These are phyloP conservation scores for Pisolithus albus DNA, from an alignment of 768 basidiomycete species.

Conservation along the genomic window DNA sequence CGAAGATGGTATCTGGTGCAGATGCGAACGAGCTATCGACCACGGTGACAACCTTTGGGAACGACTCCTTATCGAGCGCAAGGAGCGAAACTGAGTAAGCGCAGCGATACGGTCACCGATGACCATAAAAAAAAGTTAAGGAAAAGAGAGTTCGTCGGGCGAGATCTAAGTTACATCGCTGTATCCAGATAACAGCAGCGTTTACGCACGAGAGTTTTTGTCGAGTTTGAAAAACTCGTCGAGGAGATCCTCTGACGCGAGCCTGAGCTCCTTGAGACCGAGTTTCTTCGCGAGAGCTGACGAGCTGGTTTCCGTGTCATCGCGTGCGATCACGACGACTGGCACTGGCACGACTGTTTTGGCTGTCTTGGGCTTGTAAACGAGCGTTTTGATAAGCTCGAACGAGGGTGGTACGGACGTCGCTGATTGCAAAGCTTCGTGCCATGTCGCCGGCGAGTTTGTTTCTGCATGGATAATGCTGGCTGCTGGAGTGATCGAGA, in stretches of 20 bases:
- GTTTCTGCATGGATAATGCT: constrained; percentile 53
- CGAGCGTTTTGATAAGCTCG: constrained; percentile 78
- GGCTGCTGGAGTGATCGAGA: constrained; percentile 50
- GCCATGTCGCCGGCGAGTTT: constrained; percentile 71
- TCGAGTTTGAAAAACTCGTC: constrained; percentile 76
- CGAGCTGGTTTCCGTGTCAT: constrained; percentile 78
- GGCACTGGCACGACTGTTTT: constrained; percentile 80
- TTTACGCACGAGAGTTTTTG: constrained; percentile 81
- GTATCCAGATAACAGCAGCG: not conserved
- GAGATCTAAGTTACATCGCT: not conserved
- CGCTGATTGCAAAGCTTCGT: constrained; percentile 54
- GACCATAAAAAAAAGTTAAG: not conserved
- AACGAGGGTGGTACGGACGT: constrained; percentile 50
- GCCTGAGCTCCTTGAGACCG: constrained; percentile 78
- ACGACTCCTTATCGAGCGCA: constrained; percentile 55
- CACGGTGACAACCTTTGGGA: constrained; percentile 67
- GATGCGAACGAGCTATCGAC: constrained; percentile 75
- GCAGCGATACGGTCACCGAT: not conserved
- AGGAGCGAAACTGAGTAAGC: constrained; percentile 66
- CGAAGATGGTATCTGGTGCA: constrained; percentile 53
- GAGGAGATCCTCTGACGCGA: constrained; percentile 82
- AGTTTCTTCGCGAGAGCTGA: constrained; percentile 71
- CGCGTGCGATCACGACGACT: constrained; percentile 79
- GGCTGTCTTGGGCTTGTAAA: constrained; percentile 96
- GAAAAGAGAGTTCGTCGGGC: constrained; percentile 1